Base-by-base conservation (phyloP, 2,329 filamentous ascomycete species). In the Penicillium vulpinum region DNA sequence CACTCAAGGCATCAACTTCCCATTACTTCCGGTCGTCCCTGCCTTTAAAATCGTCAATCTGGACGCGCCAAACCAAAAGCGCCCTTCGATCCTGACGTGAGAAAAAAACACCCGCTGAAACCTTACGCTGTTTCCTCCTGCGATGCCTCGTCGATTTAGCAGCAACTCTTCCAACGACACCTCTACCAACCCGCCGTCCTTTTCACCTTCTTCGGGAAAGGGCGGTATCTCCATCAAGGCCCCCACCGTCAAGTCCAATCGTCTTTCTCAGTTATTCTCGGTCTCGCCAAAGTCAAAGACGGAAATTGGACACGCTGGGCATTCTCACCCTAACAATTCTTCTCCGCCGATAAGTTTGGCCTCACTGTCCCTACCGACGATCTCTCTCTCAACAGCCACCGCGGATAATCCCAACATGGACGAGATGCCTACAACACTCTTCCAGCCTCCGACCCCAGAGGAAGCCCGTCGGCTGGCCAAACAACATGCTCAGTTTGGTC, bases 401-500 rank as follows among this genome's bases (percentile, higher is more conserved):
- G 88, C 86, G 61, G 89, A 90, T 67, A 94, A 81, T 76, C 84
- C 86, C 72, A 88, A 84, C 67, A 85, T 85, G 73, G 89, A 96
- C 67, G 84, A 89, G 66, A 81, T 88, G 47, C 81, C 88, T 15
- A 89, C 89, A 48, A 96, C 87, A 9, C 85, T 97, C 49, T 97
- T 96, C 77, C 86, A 93, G 70, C 92, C 94, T 29, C 90, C 90
- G 56, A 90, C 91, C 8, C 88, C 87, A n/a, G 89, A 89, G 70
- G 92, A 97, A 77, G 84, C 88, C 45, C 87, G 88, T 59, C 85
- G 85, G 61, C 83, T 91, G 73, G 88, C 88, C 57, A 88, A 87
- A 71, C 85, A 88, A 67, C 90, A 97, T 70, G 89, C 93, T 35
- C 92, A 97, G 71, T 99, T 97, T 70, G 94, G 90, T 13, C 93